Evolutionary conservation across 176 grass and related monocot genomes (phyloP).

Genomic region (Poa annua): DNA sequence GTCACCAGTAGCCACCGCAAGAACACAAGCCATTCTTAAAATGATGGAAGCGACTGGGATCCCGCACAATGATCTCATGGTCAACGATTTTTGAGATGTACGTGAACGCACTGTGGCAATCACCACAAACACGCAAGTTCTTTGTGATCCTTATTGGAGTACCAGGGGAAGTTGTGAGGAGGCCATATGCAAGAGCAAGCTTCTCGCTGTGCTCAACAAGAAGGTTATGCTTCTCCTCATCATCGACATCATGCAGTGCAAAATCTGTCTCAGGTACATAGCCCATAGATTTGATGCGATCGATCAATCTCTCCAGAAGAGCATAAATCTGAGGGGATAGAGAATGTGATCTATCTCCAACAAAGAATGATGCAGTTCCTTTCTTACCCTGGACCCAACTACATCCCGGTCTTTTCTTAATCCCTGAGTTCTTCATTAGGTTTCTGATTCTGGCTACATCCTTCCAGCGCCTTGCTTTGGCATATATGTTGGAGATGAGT

Average conservation of each 20-base stretch:
- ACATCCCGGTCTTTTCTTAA: conserved; percentile 86
- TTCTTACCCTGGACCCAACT: conserved; percentile 88
- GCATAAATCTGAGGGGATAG: conserved; percentile 74
- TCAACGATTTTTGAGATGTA: conserved; percentile 82
- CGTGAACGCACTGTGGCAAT: conserved; percentile 80
- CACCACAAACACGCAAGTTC: conserved; percentile 82
- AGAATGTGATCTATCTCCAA: conserved; percentile 76
- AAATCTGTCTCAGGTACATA: conserved; percentile 81
- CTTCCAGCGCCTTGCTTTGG: conserved; percentile 75
- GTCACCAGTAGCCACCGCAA: conserved; percentile 79
- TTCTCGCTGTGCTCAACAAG: conserved; percentile 85
- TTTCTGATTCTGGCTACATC: conserved; percentile 73
- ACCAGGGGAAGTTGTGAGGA: conserved; percentile 67
- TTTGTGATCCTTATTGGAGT: conserved; percentile 83
- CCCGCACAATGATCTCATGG: conserved; percentile 87
- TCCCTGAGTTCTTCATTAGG: conserved; percentile 70
- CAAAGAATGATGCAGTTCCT: conserved; percentile 77
- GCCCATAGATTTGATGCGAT: conserved; percentile 73
- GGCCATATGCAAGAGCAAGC: conserved; percentile 80
- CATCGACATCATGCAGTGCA: conserved; percentile 86
- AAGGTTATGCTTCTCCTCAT: conserved; percentile 83
- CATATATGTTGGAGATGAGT: conserved; percentile 90
- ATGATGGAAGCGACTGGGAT: conserved; percentile 88
- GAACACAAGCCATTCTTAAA: conserved; percentile 82
- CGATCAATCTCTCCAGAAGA: conserved; percentile 64